Conservation (phyloP, 768 basidiomycete species). For the Sporobolomyces phaffii region DNA sequence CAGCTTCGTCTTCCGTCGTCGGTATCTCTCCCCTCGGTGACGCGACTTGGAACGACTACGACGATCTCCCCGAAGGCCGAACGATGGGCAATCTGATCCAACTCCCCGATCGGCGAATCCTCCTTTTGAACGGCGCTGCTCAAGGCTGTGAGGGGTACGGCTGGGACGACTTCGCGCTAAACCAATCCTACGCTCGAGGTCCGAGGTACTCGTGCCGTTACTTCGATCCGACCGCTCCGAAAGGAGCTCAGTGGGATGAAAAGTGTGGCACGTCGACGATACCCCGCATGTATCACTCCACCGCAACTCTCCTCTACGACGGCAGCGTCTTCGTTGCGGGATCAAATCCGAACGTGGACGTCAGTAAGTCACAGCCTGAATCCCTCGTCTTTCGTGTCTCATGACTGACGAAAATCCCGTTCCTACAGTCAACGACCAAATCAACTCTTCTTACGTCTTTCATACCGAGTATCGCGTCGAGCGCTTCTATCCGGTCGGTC, state of each 20-base stretch:
- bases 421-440: not conserved
- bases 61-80: slow-evolving; percentile 62
- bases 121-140: slow-evolving; percentile 19
- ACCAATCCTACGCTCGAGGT: slow-evolving; percentile 59
- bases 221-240: slow-evolving; percentile 68
- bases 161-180: slow-evolving; percentile 54
- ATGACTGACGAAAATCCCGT: not conserved
- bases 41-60: slow-evolving; percentile 59
- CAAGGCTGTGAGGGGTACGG: slow-evolving; percentile 46
- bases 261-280: slow-evolving; percentile 44
- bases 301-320: slow-evolving; percentile 73
- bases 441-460: slow-evolving; percentile 12
- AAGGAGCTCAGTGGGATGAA: slow-evolving; percentile 61
- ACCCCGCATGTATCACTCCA: slow-evolving; percentile 81
- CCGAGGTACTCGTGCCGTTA: slow-evolving; percentile 68
- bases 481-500: slow-evolving; percentile 69
- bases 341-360: slow-evolving; percentile 82
- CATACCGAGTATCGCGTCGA: slow-evolving; percentile 63
- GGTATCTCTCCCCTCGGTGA: slow-evolving; percentile 74
- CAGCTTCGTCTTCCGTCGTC: slow-evolving; percentile 57
- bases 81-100: slow-evolving; percentile 49
- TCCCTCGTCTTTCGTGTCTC: not conserved
- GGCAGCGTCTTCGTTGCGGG: slow-evolving; percentile 65
- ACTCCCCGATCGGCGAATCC: slow-evolving; percentile 19
- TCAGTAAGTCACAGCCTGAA: slow-evolving; percentile 13